Conservation (phyloP, 176 grass and related monocot genomes). For the Carex kokanica region DNA sequence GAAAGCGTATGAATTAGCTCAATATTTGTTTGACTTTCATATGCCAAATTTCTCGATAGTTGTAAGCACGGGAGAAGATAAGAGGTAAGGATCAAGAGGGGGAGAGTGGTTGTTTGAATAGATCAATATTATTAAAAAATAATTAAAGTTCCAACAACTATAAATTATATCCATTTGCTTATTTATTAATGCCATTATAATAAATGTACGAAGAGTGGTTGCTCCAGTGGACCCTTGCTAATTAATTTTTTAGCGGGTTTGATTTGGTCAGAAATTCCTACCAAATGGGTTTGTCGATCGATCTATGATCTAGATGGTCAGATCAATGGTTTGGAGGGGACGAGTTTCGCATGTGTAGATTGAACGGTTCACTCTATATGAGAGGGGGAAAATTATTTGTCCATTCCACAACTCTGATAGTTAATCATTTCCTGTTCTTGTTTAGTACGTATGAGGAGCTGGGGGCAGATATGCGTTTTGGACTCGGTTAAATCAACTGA, state of each 20-base stretch:
- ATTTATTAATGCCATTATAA: background rate
- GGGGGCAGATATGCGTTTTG: too few species aligned
- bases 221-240: background rate
- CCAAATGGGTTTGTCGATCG: too few species aligned
- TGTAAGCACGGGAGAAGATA: too few species aligned
- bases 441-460: too few species aligned
- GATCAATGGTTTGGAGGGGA: too few species aligned
- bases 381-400: too few species aligned
- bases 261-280: background rate
- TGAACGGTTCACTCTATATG: too few species aligned
- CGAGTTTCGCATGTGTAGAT: too few species aligned
- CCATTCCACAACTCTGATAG: too few species aligned
- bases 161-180: background rate
- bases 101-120: conserved; percentile 15
- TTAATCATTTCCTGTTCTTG: too few species aligned
- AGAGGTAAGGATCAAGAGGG: background rate
- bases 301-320: background rate
- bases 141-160: background rate
- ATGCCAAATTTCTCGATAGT: conserved; percentile 7
- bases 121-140: background rate
- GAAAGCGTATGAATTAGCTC: too few species aligned
- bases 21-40: background rate
- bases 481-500: too few species aligned
- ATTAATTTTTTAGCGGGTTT: background rate
- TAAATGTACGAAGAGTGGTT: background rate